These are phyloP conservation scores for Ceratobasidium sp. DNA, from an alignment of 1,284 basidiomycete genomes.

Conservation along the genomic window DNA sequence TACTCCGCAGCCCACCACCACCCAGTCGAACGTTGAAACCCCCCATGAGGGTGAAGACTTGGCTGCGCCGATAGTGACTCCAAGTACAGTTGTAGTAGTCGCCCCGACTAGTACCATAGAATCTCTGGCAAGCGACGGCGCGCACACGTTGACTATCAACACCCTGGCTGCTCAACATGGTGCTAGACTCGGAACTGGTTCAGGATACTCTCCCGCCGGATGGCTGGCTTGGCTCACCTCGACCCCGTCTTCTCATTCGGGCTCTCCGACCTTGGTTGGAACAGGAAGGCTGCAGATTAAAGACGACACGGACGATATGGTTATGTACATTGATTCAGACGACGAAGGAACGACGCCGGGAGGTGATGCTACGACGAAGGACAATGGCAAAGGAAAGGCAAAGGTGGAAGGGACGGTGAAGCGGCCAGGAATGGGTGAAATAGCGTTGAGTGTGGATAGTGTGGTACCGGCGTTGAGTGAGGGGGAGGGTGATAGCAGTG, in stretches of 20 bases:
- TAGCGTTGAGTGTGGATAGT: conserved; percentile 29
- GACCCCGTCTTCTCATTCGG: background rate
- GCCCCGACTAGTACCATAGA: background rate
- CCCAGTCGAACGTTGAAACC: background rate
- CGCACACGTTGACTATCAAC: conserved; percentile 12
- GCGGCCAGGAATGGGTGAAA: conserved; percentile 10
- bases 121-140: background rate
- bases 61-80: background rate
- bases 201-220: conserved; percentile 25
- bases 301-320: conserved; percentile 15
- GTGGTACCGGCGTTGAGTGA: conserved; percentile 17
- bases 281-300: conserved; percentile 12
- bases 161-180: conserved; percentile 32
- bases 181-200: background rate
- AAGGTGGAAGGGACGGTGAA: background rate
- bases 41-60: background rate
- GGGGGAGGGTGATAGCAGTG: conserved; percentile 13
- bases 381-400: conserved; percentile 11
- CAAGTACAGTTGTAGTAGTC: background rate
- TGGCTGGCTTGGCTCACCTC: conserved; percentile 36
- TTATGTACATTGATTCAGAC: conserved; percentile 43
- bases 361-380: background rate
- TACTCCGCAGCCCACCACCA: background rate
- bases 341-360: conserved; percentile 3
- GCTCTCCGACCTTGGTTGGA: background rate